Evolutionary conservation across 768 basidiomycete species (phyloP), one percentile per base, ranked within the genome.

Genomic region (Naganishia friedmannii): DNA sequence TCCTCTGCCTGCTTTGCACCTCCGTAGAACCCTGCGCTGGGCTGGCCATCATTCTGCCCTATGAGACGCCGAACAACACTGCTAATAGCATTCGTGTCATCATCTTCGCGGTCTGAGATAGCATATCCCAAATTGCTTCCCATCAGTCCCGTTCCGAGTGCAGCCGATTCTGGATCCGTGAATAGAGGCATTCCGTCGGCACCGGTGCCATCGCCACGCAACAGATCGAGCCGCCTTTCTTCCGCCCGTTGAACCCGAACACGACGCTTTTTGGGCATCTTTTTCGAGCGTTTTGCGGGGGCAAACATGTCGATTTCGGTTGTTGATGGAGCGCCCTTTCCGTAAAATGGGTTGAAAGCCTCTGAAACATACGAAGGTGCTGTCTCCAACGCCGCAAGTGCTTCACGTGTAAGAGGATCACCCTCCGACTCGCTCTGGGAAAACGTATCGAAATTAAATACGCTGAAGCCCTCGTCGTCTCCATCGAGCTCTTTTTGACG

Each of bases 201-300:
- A 8, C 23, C 55, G 21, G 55, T 76, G 3, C 78, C 78, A 65
- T 80, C 79, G 0, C 79, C 79, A 26, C 75, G 71, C 7, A 78
- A 60, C 19, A 80, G 63, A 57, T 78, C 75, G 54, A 80, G 51
- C 19, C 79, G 66, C n/a, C 79, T 66, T 13, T 72, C 65, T 66
- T 78, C 77, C n/a, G 71, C 55, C 53, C 70, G 71, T 32, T 69
- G 69, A 1, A 57, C 68, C 2, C 74, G 71, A 46, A 75, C 42
- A 21, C 34, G 53, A 17, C 63, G 51, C 21, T 53, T 58, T n/a
- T 58, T 70, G 34, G 37, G 26, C 10, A 54, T 12, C 29, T 48
- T 66, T 37, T 34, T 46, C 2, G 63, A 17, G 19, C 31, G 26
- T 54, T 39, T 29, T 4, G 48, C 21, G 28, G 34, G 9, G 10